Percentiles rank a stretch among this genome's conserved stretches.
Conservation (phyloP, 306 rosid species). For the Psophocarpus tetragonolobus region DNA sequence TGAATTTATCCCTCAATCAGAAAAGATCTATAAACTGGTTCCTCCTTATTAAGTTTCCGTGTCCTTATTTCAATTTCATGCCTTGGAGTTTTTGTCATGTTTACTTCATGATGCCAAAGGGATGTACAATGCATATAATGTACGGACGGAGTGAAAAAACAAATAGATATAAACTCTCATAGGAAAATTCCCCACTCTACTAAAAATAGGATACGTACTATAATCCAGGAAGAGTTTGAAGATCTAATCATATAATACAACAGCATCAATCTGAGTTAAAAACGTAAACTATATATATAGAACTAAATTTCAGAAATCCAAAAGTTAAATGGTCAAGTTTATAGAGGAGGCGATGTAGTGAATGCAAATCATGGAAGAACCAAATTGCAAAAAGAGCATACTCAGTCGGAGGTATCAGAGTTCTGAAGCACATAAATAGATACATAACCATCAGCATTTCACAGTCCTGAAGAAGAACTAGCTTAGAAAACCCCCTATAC, state of each 20-base stretch:
- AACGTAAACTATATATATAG: background rate
- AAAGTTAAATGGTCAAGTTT: background rate
- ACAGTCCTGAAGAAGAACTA: background rate
- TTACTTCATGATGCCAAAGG: background rate
- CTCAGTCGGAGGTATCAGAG: background rate
- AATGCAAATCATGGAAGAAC: constrained; percentile 5
- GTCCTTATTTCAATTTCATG: background rate
- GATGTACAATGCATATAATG: background rate
- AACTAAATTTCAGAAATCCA: background rate
- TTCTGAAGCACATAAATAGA: background rate
- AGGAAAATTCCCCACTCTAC: background rate
- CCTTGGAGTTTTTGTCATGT: background rate
- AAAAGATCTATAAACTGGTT: background rate
- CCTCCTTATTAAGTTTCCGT: background rate
- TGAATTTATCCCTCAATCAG: background rate
- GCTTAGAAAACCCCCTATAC: background rate
- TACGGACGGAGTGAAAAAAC: background rate
- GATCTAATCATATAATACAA: background rate
- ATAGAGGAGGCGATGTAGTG: background rate
- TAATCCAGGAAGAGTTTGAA: constrained; percentile 11
- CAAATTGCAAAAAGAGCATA: background rate
- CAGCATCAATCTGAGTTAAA: background rate
- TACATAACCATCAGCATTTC: background rate
- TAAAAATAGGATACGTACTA: background rate
- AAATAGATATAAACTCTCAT: background rate